A percentile compares a stretch with the other conserved stretches of the same genome.
Evolutionary conservation across 179 eudicot species (phyloP).

Genomic region (Amaranthus tricolor): DNA sequence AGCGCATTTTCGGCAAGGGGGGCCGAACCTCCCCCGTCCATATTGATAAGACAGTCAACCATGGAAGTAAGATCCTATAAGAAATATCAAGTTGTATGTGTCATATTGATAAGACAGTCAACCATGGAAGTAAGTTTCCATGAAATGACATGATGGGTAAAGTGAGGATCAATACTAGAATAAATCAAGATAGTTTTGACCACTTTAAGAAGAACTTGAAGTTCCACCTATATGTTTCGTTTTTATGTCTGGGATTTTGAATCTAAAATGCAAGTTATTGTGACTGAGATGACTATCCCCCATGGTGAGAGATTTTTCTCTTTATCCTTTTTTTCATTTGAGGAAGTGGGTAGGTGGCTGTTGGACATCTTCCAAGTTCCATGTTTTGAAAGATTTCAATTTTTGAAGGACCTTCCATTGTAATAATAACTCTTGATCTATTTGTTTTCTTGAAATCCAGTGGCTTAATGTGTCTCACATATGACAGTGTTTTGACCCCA

Average conservation of each 20-base stretch:
- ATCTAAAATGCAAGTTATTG: background rate
- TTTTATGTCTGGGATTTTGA: background rate
- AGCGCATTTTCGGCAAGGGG: no score
- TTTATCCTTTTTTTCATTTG: background rate
- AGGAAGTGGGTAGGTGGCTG: background rate
- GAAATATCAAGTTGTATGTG: no score
- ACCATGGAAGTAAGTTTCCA: background rate
- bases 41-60: no score
- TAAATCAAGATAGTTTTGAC: background rate
- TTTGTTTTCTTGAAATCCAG: background rate
- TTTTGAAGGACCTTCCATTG: background rate
- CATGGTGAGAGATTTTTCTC: no score
- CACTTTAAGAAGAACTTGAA: background rate
- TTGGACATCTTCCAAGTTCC: background rate
- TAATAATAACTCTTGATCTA: background rate
- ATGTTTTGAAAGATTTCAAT: background rate
- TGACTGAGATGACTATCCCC: no score
- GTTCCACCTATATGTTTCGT: background rate
- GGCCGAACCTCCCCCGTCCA: no score
- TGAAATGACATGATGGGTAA: background rate
- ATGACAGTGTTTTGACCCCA: constrained; percentile 85
- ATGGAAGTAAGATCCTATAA: background rate
- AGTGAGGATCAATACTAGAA: background rate
- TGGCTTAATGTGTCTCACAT: constrained; percentile 14
- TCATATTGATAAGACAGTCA: no score